Conservation (phyloP, 2,329 filamentous ascomycete species). For the Diaporthe vaccinii region DNA sequence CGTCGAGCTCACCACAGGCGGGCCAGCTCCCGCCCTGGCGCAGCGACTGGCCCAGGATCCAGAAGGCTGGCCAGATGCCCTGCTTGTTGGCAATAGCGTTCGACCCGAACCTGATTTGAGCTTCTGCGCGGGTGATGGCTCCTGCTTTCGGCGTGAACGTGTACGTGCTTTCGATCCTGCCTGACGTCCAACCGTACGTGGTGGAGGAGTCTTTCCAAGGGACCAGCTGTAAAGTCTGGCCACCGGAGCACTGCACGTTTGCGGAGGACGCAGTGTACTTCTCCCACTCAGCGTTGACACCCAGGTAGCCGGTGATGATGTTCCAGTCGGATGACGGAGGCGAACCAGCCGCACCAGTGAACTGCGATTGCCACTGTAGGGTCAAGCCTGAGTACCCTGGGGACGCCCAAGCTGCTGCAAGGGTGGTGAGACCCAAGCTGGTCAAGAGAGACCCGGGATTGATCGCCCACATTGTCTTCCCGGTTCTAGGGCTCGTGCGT, state of each 20-base stretch:
- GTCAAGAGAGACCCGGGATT: neutral
- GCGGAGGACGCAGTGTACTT: slow-evolving; percentile 58
- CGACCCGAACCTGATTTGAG: slow-evolving; percentile 59
- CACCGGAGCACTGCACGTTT: slow-evolving; percentile 66
- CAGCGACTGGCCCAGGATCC: slow-evolving; percentile 63
- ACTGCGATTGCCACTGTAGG: slow-evolving; percentile 61
- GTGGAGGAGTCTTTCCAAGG: slow-evolving; percentile 54
- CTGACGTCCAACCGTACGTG: slow-evolving; percentile 62
- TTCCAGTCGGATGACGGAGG: slow-evolving; percentile 59
- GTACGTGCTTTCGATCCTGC: slow-evolving; percentile 62
- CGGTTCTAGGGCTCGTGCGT: neutral
- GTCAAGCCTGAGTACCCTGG: slow-evolving; percentile 58
- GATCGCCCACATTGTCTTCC: neutral
- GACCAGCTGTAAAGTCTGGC: slow-evolving; percentile 64
- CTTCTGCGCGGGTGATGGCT: slow-evolving; percentile 58
- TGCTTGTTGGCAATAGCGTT: slow-evolving; percentile 56
- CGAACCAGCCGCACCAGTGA: slow-evolving; percentile 56
- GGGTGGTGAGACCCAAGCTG: slow-evolving; percentile 42
- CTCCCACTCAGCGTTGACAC: slow-evolving; percentile 64
- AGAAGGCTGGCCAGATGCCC: slow-evolving; percentile 68
- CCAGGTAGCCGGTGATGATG: slow-evolving; percentile 58
- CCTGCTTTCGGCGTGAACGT: slow-evolving; percentile 59
- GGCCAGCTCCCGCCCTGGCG: slow-evolving; percentile 63
- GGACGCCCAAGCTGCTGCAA: slow-evolving; percentile 52
- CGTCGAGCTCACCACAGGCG: slow-evolving; percentile 64